These are phyloP conservation scores for Juglanconis juglandina DNA, from an alignment of 2,329 filamentous ascomycete genomes.

Conservation along the genomic window DNA sequence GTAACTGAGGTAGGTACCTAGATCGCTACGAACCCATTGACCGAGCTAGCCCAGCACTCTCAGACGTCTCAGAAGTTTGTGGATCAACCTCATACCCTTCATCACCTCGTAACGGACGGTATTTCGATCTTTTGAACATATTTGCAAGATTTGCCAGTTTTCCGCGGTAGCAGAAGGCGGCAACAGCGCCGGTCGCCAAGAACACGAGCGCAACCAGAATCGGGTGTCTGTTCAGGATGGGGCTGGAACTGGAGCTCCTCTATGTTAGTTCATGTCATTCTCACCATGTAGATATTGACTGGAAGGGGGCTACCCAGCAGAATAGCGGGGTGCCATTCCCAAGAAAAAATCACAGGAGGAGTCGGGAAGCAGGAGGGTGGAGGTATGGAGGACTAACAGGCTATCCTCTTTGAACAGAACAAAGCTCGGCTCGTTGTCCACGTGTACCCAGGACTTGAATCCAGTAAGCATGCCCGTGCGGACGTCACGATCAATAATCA, in stretches of 20 bases:
- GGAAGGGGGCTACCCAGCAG: too few relatives aligned
- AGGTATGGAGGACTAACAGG: not conserved
- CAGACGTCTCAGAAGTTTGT: not conserved
- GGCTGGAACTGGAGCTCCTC: too few relatives aligned
- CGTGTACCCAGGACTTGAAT: constrained; percentile 39
- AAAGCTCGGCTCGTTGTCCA: constrained; percentile 44
- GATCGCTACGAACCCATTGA: not conserved
- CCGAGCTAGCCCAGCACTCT: not conserved
- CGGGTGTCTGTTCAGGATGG: not conserved
- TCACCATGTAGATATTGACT: too few relatives aligned
- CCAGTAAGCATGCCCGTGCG: constrained; percentile 53
- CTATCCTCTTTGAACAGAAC: constrained; percentile 37
- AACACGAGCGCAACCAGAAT: not conserved
- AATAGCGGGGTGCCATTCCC: too few relatives aligned
- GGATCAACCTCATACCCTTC: not conserved
- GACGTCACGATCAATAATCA: constrained; percentile 58
- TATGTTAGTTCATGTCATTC: too few relatives aligned
- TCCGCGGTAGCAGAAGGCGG: not conserved
- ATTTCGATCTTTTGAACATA: not conserved
- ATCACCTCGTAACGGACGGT: not conserved
- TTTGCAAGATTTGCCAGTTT: not conserved
- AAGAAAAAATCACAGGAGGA: not conserved
- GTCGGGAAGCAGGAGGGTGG: not conserved
- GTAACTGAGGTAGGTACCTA: too few relatives aligned
- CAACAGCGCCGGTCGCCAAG: not conserved